These are phyloP conservation scores for Groenewaldozyma salmanticensis DNA, from an alignment of 805 yeast genomes.

Conservation along the genomic window DNA sequence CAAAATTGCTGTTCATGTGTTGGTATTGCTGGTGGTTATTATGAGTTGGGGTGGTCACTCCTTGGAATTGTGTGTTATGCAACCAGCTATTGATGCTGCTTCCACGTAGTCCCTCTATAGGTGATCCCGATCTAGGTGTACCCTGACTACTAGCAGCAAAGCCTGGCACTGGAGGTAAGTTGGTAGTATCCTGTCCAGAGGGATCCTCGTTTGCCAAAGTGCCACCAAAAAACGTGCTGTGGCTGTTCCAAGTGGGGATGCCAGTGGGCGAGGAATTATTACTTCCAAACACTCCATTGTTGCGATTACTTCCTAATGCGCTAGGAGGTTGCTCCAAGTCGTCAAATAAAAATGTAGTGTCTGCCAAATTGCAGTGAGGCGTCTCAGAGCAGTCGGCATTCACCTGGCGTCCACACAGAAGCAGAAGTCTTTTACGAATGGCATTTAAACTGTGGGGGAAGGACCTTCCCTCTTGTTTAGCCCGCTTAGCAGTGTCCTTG, in stretches of 20 bases:
- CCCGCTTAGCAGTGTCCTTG: conserved; percentile 39
- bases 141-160: background rate
- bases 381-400: background rate
- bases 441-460: conserved; percentile 27
- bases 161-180: no score
- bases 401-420: conserved; percentile 16
- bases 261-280: background rate
- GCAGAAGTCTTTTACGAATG: conserved; percentile 24
- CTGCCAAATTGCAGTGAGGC: conserved; percentile 1
- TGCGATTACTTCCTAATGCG: background rate
- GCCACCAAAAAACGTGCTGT: no score
- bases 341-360: background rate
- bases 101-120: background rate
- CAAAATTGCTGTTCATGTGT: no score
- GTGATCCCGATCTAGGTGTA: background rate
- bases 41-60: background rate
- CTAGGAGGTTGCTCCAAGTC: background rate
- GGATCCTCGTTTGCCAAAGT: no score
- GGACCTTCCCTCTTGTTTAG: conserved; percentile 17
- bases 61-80: background rate
- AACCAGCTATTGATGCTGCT: background rate
- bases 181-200: no score
- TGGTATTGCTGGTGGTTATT: no score
- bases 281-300: background rate
- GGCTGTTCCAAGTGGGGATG: background rate